Evolutionary conservation across 1,284 basidiomycete species (phyloP), one percentile per base, ranked within the genome.

Genomic region (Trichosporon asahii): DNA sequence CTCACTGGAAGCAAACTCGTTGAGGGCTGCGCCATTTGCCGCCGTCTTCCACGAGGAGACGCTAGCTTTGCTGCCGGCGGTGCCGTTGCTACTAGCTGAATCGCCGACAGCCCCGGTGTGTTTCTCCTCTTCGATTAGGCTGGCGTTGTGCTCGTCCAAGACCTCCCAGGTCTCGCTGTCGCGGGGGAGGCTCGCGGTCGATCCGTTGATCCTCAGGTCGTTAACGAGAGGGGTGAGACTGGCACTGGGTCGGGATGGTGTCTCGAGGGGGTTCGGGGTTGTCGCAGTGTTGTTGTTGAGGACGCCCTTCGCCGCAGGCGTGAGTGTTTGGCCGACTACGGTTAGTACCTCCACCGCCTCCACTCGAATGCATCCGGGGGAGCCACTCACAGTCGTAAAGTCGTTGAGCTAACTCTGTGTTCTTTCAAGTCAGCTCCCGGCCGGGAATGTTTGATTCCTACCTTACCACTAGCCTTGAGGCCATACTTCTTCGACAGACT

Each of bases 401-500:
- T 2, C 81, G 75, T 29, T 76, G 70, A 18, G 80, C 72, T 71
- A 82, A 73, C 33, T 81, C 79, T 1, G 75, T 72, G 66, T 82
- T 82, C 81, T 82, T 64, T 29, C 18, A 4, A 0, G 29, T 74
- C 67, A 73, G 73, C 65, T 15, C 5, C 21, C 2, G 53, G 35
- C 61, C 23, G 11, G 5, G 25, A 25, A 3, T 29, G 46, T 23
- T 25, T 9, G 64, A 25, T 14, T 70, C 77, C 64, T 21, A 82
- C 82, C 77, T 83, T 84, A 25, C 82, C 82, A 66, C 75, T 79
- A 4, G 81, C 80, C 68, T 76, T 82, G 61, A 83, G 76, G 8
- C 77, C 78, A 71, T 82, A 82, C 66, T 77, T 75, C 71, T 81
- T 82, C 18, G 81, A 83, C 5, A 84, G 68, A 21, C 78, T 79